Evolutionary conservation across 192 early-diverging fungal species (phyloP).

Genomic region (Coemansia sp.): DNA sequence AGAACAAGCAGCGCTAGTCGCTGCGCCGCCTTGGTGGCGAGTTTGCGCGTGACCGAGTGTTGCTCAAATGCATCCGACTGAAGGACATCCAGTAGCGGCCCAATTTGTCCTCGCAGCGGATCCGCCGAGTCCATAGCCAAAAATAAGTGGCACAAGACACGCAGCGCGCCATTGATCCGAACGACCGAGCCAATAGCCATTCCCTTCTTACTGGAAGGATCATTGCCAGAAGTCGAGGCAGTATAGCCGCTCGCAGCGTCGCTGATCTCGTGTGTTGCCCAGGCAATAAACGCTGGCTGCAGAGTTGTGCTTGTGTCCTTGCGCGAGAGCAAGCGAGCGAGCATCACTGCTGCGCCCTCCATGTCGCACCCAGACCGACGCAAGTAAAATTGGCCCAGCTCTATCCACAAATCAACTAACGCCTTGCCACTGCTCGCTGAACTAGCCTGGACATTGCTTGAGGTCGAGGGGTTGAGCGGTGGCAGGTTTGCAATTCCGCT

Average conservation of each 20-base stretch:
- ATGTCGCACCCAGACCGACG: constrained; percentile 80
- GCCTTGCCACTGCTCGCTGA: constrained; percentile 10
- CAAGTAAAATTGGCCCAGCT: constrained; percentile 68
- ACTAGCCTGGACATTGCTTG: background rate
- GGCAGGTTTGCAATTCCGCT: constrained; percentile 57
- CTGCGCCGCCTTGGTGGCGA: constrained; percentile 81
- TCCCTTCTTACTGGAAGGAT: background rate
- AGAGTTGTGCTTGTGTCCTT: constrained; percentile 68
- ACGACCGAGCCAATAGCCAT: constrained; percentile 31
- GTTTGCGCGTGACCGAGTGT: constrained; percentile 79
- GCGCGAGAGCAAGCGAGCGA: constrained; percentile 82
- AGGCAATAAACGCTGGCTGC: constrained; percentile 70
- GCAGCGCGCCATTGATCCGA: constrained; percentile 46
- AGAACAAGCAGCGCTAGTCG: constrained; percentile 81
- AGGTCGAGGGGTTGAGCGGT: background rate
- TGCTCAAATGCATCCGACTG: constrained; percentile 58
- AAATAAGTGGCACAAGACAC: constrained; percentile 49
- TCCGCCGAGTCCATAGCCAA: constrained; percentile 37
- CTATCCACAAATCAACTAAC: constrained; percentile 73
- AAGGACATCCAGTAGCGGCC: constrained; percentile 37
- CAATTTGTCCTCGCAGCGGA: constrained; percentile 18
- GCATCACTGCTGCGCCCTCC: constrained; percentile 81
- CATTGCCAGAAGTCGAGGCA: background rate
- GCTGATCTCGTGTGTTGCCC: constrained; percentile 59
- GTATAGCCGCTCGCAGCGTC: constrained; percentile 14